These are phyloP conservation scores for Cystofilobasidium macerans DNA, from an alignment of 768 basidiomycete species.

Conservation along the genomic window DNA sequence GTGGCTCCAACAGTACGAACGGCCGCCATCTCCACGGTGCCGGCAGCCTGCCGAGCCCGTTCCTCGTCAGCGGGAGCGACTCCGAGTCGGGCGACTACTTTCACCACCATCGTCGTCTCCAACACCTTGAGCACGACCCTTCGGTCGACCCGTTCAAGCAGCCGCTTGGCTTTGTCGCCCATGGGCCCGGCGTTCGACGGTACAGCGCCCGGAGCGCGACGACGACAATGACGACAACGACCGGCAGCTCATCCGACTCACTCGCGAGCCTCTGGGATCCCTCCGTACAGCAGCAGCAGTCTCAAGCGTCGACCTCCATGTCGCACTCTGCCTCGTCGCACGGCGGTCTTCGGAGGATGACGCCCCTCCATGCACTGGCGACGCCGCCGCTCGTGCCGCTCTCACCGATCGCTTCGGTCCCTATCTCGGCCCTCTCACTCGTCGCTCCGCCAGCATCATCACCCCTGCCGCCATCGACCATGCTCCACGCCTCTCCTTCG, in stretches of 20 bases:
- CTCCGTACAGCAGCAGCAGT: neutral
- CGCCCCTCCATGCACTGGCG: conserved; percentile 11
- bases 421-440: conserved; percentile 20
- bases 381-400: neutral
- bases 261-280: conserved; percentile 19
- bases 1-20: too few relatives aligned
- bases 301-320: neutral
- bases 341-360: conserved; percentile 18
- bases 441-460: conserved; percentile 14
- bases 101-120: too few relatives aligned
- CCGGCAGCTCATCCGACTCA: conserved; percentile 19
- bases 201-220: neutral
- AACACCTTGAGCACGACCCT: too few relatives aligned
- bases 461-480: neutral
- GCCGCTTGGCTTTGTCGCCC: neutral
- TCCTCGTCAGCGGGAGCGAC: conserved; percentile 16
- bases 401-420: conserved; percentile 1
- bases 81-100: conserved; percentile 20
- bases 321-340: neutral
- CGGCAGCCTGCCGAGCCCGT: conserved; percentile 15
- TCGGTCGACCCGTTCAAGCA: neutral
- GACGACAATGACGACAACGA: conserved; percentile 18
- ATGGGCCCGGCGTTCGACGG: neutral
- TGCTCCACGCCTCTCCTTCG: neutral
- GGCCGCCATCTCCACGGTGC: neutral